Evolutionary conservation across 805 yeast genomes (phyloP), one percentile per base, ranked within the genome.

Genomic region (Candida adriatica): DNA sequence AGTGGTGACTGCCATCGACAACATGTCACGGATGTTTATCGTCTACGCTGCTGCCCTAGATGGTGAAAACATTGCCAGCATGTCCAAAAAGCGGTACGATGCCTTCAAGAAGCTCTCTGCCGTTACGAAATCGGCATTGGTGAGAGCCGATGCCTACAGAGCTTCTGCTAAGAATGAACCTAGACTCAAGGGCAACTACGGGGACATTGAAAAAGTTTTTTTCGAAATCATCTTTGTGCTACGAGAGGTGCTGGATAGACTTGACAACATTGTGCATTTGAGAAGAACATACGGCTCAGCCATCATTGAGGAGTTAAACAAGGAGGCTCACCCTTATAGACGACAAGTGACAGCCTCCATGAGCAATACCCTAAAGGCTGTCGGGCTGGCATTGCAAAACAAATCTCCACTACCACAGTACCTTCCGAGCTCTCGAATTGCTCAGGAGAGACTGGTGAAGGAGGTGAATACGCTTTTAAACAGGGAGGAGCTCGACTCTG

Each of bases 401-500:
- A 69, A 68, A 37, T 46, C 61, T 1, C 75, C 75, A 2, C 34
- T 70, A 17, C 75, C 76, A 2, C 75, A 68, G 38, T 68, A 56
- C 42, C 33, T 70, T 13, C 75, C 75, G 2, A 66, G 73, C 43
- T 58, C 70, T 2, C 56, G 68, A 39, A 56, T 67, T 26, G 62
- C 75, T 1, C 75, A 70, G 25, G 46, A 65, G 31, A 57, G 73
- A 31, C 40, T 69, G 13, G 58, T 70, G 6, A 59, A 60, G 31
- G 60, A 61, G 35, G 70, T 68, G 2, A 49, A 65, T 16, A 61
- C 62, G 27, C 51, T 62, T 0, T 40, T 69, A 20, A 42, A 51
- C 18, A 44, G 44, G 23, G 50, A 44, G 4, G 35, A 42, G 8
- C 10, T 8, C 11, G 22, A 11, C 8, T 8, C 8, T 19, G 22